Base-by-base conservation (phyloP, 2,329 filamentous ascomycete species). In the Fusarium proliferatum region DNA sequence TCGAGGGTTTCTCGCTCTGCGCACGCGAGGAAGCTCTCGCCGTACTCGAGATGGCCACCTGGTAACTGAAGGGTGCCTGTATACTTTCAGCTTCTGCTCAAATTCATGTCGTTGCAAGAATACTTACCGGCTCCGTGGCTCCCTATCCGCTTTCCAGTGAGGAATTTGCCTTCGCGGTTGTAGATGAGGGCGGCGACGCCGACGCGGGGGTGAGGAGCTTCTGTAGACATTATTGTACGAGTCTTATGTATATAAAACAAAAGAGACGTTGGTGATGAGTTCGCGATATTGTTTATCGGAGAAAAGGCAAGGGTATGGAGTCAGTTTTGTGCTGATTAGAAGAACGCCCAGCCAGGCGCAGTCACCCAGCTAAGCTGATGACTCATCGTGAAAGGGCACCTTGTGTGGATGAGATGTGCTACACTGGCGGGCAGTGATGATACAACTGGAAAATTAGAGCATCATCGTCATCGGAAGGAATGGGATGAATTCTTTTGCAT, bases 41-140 rank as follows among this genome's bases (percentile, higher is more conserved):
- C 88, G 64, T 88, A 88, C 69, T 96, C 93, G 21, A 95, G 87
- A 76, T 96, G 93, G 0, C 93, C 94, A 28, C 93, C 93, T 0
- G 93, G 93, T 19, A 94, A 87, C 56, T 90, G 91, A 82, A 88
- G 90, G 0, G 88, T 90, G 2, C 88, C 90, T 88, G 38, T 16
- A 2, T 67, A 0, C 6, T 69, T 73, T 81, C 49, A 58, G 19
- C n/a, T 38, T 33, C 11, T 0, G 9, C 4, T 11, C n/a, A 15
- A 26, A 34, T 3, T 19, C 7, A 7, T 21, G 2, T 49, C 15
- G 6, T 11, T 16, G 10, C 9, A 36, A 36, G 2, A 19, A 45
- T 5, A 4, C 80, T 64, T 75, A 87, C 88, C 86, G 38, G 81
- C 79, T 12, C 88, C 88, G 46, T 88, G 87, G 59, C 84, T 85